phyloP scores from a whole-genome alignment of 345 rosid genomes.

The Ailanthus altissimus region DNA sequence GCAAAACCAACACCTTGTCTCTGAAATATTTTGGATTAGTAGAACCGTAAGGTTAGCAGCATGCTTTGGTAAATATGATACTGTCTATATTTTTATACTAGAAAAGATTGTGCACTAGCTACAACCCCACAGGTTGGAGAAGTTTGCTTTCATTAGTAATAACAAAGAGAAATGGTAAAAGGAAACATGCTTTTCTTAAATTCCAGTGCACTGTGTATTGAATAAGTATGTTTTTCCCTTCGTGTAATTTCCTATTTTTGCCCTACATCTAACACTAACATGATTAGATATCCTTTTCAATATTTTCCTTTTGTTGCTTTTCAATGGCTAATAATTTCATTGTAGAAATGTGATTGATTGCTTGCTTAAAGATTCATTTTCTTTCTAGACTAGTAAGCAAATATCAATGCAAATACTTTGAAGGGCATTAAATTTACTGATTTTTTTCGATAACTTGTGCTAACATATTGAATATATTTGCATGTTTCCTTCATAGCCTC shows the following conservation, averaged over 20 bases:
- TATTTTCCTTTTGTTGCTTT: background rate
- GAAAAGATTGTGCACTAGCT: background rate
- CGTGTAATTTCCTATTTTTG: background rate
- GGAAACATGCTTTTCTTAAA: background rate
- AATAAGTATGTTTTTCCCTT: no score
- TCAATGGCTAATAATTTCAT: background rate
- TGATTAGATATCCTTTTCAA: background rate
- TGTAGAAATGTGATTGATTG: background rate
- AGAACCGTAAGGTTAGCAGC: background rate
- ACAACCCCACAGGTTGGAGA: background rate
- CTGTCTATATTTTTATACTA: background rate
- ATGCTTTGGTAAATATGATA: background rate
- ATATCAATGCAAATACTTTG: background rate
- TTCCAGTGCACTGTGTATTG: background rate
- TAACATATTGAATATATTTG: background rate
- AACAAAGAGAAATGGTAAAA: background rate
- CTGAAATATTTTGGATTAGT: conserved; percentile 24
- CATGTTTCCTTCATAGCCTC: background rate
- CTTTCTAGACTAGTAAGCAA: background rate
- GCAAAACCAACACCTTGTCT: conserved; percentile 47
- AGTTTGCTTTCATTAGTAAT: background rate
- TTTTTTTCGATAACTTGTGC: background rate
- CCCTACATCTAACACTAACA: background rate
- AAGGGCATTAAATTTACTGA: background rate
- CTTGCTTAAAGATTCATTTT: background rate